These are phyloP conservation scores for Fusarium drepaniforme DNA, from an alignment of 2,329 filamentous ascomycete species.

Conservation along the genomic window DNA sequence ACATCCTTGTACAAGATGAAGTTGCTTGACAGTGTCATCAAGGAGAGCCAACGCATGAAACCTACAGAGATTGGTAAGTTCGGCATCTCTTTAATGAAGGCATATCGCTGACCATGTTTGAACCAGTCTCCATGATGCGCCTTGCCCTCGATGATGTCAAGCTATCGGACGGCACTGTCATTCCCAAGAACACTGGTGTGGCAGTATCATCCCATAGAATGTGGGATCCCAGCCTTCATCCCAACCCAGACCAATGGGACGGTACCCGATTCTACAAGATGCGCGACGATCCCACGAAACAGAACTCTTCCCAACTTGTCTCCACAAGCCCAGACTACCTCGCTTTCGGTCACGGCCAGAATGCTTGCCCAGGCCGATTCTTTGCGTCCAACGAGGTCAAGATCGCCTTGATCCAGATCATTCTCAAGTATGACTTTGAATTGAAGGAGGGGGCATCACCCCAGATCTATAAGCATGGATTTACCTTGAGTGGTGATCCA, in stretches of 20 bases:
- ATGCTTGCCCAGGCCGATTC: constrained; percentile 58
- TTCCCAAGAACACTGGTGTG: neutral
- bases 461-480: neutral
- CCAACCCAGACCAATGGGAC: constrained; percentile 43
- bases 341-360: constrained; percentile 55
- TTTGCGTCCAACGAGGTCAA: constrained; percentile 58
- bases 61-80: neutral
- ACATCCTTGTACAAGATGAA: neutral
- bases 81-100: neutral
- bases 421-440: constrained; percentile 47
- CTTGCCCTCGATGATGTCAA: constrained; percentile 6
- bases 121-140: constrained; percentile 5
- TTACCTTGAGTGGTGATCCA: neutral
- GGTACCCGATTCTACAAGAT: constrained; percentile 45
- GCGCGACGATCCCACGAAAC: constrained; percentile 39
- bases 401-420: constrained; percentile 44
- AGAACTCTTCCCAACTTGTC: constrained; percentile 49
- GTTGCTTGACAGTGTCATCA: neutral
- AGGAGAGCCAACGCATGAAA: neutral
- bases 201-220: constrained; percentile 12
- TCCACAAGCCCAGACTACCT: constrained; percentile 48
- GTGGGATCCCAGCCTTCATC: constrained; percentile 41
- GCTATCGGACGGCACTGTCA: constrained; percentile 6
- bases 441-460: neutral
- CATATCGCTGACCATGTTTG: neutral